Conservation (phyloP, 495 filamentous ascomycete genomes). For the Aspergillus taichungensis region DNA sequence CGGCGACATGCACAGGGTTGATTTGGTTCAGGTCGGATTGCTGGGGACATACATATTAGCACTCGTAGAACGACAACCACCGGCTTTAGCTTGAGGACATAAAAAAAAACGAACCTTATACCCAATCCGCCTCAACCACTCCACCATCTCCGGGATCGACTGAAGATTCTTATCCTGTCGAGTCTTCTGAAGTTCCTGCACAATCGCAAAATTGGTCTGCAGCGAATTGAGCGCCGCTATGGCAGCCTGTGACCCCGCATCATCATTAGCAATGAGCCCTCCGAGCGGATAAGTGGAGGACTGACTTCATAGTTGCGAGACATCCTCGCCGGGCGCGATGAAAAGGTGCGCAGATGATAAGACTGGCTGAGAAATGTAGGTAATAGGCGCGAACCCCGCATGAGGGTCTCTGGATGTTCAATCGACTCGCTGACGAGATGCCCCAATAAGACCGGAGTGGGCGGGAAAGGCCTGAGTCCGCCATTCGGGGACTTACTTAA, state of each 20-base stretch:
- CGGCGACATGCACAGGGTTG: conserved; percentile 75
- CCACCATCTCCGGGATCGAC: conserved; percentile 66
- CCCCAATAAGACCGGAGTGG: neutral
- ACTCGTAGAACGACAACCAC: neutral
- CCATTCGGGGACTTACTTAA: too few species aligned
- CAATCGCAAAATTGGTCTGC: conserved; percentile 73
- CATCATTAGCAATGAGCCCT: neutral
- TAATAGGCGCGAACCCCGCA: conserved; percentile 12
- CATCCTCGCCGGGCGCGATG: conserved; percentile 26
- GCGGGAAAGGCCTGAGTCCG: too few species aligned
- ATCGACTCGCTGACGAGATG: neutral
- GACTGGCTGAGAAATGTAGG: conserved; percentile 7
- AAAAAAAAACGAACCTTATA: conserved; percentile 56
- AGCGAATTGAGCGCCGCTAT: conserved; percentile 80
- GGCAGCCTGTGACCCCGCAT: conserved; percentile 48
- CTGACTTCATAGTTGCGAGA: conserved; percentile 38
- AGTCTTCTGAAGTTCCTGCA: conserved; percentile 60
- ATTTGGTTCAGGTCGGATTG: conserved; percentile 67
- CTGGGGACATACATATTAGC: conserved; percentile 26
- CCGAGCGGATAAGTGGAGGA: neutral
- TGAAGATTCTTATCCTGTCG: conserved; percentile 57
- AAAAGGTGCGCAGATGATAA: conserved; percentile 20
- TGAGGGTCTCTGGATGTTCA: conserved; percentile 8
- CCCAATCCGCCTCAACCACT: conserved; percentile 67
- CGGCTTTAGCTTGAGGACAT: too few species aligned